These are phyloP conservation scores for Talaromyces verruculosus DNA, from an alignment of 2,329 filamentous ascomycete genomes.

Conservation along the genomic window DNA sequence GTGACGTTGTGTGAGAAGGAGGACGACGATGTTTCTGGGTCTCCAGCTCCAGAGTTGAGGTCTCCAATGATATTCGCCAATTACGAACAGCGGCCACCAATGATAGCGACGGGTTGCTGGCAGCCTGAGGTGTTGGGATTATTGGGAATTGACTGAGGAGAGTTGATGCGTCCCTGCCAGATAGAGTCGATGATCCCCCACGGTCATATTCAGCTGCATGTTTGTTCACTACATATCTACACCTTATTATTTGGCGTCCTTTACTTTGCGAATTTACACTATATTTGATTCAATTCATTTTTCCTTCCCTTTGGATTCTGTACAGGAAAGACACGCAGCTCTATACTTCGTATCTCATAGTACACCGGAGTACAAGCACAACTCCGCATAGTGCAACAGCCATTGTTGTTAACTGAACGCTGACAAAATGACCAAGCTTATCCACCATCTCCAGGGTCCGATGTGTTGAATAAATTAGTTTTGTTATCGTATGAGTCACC, in stretches of 20 bases:
- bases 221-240: background rate
- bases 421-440: background rate
- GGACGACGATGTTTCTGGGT: conserved; percentile 14
- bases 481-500: conserved; percentile 9
- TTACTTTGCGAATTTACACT: background rate
- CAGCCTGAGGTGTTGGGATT: background rate
- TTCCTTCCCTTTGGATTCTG: background rate
- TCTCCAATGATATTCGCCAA: conserved; percentile 5
- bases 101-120: background rate
- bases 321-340: background rate
- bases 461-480: background rate
- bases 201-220: background rate
- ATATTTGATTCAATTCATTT: background rate
- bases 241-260: background rate
- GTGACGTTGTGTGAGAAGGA: conserved; percentile 20
- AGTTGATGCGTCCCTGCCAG: background rate
- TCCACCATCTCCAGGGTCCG: background rate
- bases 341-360: background rate
- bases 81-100: background rate
- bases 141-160: background rate
- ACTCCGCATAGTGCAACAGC: background rate
- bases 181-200: background rate
- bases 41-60: background rate
- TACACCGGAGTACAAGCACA: conserved; percentile 2
- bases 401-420: background rate